These are phyloP conservation scores for Climacium dendroides DNA, from an alignment of 225 moss, liverwort and hornwort species.

Conservation along the genomic window DNA sequence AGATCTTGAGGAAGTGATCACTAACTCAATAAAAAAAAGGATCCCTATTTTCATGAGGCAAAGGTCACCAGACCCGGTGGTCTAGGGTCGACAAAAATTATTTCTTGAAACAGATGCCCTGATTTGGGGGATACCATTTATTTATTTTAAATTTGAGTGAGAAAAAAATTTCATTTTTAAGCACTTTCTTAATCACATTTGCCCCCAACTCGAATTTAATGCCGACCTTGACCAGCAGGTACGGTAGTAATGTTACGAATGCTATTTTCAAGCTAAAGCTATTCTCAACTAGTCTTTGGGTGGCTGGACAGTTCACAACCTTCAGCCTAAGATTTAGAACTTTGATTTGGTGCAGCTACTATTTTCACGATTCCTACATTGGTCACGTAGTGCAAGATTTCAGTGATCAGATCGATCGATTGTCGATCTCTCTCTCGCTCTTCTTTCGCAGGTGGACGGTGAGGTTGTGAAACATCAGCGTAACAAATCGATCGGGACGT, in stretches of 20 bases:
- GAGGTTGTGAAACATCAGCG: constrained; percentile 4
- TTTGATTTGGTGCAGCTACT: not conserved
- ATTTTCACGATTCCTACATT: not conserved
- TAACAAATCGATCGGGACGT: constrained; percentile 1
- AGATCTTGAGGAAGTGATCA: too few species aligned
- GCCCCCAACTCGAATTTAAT: not conserved
- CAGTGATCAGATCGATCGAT: not conserved
- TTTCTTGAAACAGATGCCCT: not conserved
- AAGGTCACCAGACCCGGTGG: not conserved
- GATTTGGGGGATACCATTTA: not conserved
- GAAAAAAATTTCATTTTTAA: too few species aligned
- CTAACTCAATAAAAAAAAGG: not conserved
- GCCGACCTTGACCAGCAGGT: not conserved
- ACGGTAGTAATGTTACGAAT: not conserved
- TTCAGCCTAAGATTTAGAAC: not conserved
- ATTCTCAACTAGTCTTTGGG: not conserved
- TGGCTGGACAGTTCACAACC: not conserved
- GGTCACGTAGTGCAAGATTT: not conserved
- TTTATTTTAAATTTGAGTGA: not conserved
- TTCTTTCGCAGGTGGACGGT: constrained; percentile 1
- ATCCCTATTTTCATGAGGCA: not conserved
- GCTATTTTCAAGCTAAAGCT: not conserved
- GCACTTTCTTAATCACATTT: not conserved
- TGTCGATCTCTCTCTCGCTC: not conserved
- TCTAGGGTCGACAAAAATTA: not conserved